Base-by-base conservation (phyloP, 208 protist genomes). In the Endotrypanum monterogeii region DNA sequence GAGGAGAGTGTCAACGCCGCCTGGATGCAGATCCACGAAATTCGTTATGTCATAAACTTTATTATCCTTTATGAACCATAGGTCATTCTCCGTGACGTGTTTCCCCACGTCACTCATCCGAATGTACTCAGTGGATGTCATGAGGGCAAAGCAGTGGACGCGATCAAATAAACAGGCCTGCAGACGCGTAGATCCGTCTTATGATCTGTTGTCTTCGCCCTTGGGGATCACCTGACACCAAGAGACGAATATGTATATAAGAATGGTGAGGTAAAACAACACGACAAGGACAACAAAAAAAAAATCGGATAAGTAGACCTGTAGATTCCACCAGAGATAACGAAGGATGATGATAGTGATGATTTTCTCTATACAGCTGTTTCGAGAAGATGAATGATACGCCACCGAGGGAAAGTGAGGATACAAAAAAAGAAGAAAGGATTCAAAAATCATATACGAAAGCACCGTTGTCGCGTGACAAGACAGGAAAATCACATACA, bases 1-100 rank as follows among this genome's bases (percentile, higher is more conserved):
- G 11, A 94, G 75, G 14, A 98, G 88, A 1, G 92, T 92, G 73
- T 96, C 93, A 12, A 85, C 80, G 58, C 94, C 94, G 50, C 96
- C 96, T n/a, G 96, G 94, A 80, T 98, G 94, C 63, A 88, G 71
- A 71, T 96, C 86, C 52, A 93, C 82, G 70, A 97, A 98, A 62
- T 86, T 85, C 20, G 87, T 94, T 32, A 98, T 75, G 48, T 95
- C 84, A 68, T 96, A 97, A 12, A 98, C 92, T 73, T 96, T 96
- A 58, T 83, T 83, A 71, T 98, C 79, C 57, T 93, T 89, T 62
- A 94, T 85, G 44, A 98, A 84, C 92, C 92, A 98, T 39, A 94
- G 60, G 66, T 94, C 87, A 9, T 86, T 69, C 70, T 94, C 86
- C 3, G 80, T 84, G 8, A 68, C 79, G 82, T 96, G 89, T 71